Conservation (phyloP, 2,329 filamentous ascomycete genomes). For the Microcera coccophila region DNA sequence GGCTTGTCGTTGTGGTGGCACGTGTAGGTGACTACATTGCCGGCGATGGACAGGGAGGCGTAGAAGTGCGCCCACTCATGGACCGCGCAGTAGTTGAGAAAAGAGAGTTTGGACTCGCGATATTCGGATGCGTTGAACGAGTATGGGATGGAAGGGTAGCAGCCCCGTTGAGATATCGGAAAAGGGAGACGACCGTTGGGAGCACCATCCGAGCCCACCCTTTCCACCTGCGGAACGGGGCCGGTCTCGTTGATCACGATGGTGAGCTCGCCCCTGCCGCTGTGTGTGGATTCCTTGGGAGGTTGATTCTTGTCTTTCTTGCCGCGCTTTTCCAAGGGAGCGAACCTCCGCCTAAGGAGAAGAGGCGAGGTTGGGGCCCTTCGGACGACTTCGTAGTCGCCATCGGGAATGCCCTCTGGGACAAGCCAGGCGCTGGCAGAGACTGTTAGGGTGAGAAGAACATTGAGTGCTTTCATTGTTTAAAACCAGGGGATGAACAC, state of each 20-base stretch:
- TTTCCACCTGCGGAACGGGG: neutral
- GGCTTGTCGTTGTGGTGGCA: constrained; percentile 1
- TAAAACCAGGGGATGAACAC: too few species aligned
- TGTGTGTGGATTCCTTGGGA: too few species aligned
- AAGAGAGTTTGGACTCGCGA: constrained; percentile 6
- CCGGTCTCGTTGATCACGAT: constrained; percentile 9
- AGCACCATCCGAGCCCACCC: constrained; percentile 1
- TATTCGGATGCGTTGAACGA: constrained; percentile 6
- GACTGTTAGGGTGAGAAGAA: too few species aligned
- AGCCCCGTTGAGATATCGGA: neutral
- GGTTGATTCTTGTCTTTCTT: too few species aligned
- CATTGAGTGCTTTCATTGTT: too few species aligned
- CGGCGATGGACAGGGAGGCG: constrained; percentile 7
- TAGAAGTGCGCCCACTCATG: constrained; percentile 4
- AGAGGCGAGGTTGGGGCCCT: constrained; percentile 1
- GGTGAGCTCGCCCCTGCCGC: constrained; percentile 5
- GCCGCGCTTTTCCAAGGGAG: too few species aligned
- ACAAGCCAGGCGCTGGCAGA: too few species aligned
- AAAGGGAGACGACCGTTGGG: neutral
- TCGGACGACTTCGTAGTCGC: constrained; percentile 5
- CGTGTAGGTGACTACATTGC: constrained; percentile 9
- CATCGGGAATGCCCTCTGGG: too few species aligned
- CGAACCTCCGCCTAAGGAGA: too few species aligned
- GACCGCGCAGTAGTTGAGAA: constrained; percentile 9
- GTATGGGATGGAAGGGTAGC: constrained; percentile 5